These are phyloP conservation scores for Phytopythium chamaehyphon DNA, from an alignment of 352 stramenopile species.

Conservation along the genomic window DNA sequence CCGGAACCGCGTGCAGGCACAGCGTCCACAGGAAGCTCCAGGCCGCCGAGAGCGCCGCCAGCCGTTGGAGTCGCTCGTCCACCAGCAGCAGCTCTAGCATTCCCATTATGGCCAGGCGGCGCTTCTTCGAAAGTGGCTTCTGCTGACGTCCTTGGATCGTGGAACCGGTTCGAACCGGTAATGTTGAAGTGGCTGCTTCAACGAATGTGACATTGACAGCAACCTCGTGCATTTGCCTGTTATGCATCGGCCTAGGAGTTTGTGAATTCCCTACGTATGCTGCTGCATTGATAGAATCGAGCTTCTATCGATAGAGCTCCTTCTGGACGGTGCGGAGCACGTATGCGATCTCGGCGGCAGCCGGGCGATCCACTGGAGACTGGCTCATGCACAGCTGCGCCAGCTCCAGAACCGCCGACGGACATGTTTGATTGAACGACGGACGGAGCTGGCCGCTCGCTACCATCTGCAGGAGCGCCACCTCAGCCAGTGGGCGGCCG, in stretches of 20 bases:
- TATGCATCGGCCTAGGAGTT: too few relatives aligned
- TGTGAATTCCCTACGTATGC: too few relatives aligned
- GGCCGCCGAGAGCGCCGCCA: conserved; percentile 25
- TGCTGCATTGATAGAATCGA: too few relatives aligned
- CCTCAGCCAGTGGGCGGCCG: conserved; percentile 26
- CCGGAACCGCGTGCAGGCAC: conserved; percentile 36
- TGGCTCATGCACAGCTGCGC: too few relatives aligned
- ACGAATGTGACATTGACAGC: too few relatives aligned
- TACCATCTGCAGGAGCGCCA: conserved; percentile 36
- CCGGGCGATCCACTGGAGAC: too few relatives aligned
- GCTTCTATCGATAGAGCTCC: too few relatives aligned
- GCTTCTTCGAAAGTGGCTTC: not conserved
- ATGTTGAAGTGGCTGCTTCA: too few relatives aligned
- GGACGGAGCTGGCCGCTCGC: conserved; percentile 12
- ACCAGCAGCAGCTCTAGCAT: conserved; percentile 4
- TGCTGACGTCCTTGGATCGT: too few relatives aligned
- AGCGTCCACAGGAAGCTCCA: conserved; percentile 54
- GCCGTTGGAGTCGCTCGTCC: conserved; percentile 27
- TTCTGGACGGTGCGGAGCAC: conserved; percentile 5
- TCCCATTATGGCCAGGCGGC: not conserved
- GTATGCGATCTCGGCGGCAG: not conserved
- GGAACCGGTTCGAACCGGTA: too few relatives aligned
- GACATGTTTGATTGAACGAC: too few relatives aligned
- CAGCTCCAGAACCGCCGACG: not conserved
- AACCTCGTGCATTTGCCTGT: too few relatives aligned